Percentiles rank a stretch among this genome's conserved stretches.
Evolutionary conservation across 495 filamentous ascomycete genomes (phyloP).

Genomic region (Parathielavia appendiculata): DNA sequence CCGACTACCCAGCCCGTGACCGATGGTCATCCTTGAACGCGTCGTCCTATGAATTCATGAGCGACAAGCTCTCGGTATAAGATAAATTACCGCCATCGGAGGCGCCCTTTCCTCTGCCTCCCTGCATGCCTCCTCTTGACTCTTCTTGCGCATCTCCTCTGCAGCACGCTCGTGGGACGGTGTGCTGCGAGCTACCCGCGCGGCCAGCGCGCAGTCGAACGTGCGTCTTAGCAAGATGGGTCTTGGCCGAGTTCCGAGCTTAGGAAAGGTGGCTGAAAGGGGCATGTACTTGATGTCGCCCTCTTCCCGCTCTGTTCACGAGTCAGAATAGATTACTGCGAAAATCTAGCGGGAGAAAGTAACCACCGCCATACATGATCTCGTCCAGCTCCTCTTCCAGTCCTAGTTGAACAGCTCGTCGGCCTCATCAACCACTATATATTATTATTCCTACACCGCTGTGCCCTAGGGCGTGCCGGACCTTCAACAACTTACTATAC

Average conservation of each 20-base stretch:
- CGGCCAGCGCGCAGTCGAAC: conserved; percentile 80
- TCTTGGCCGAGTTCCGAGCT: conserved; percentile 68
- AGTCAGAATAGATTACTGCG: conserved; percentile 10
- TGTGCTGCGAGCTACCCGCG: conserved; percentile 73
- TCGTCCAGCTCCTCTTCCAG: conserved; percentile 67
- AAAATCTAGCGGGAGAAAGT: conserved; percentile 25
- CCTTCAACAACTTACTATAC: no score
- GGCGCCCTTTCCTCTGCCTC: no score
- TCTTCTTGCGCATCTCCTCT: no score
- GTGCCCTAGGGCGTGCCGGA: no score
- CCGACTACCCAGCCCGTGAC: no score
- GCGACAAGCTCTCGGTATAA: no score
- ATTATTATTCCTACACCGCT: no score
- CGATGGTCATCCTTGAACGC: no score
- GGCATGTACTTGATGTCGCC: conserved; percentile 78
- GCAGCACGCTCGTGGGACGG: no score
- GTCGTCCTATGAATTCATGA: no score
- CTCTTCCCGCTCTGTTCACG: conserved; percentile 62
- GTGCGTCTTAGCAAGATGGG: conserved; percentile 65
- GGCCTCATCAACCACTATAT: conserved; percentile 86
- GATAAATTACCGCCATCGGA: no score
- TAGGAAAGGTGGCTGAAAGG: conserved; percentile 92
- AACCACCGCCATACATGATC: conserved; percentile 75
- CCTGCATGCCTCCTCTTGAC: no score
- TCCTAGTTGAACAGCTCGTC: conserved; percentile 79